Conservation (phyloP, 2,329 filamentous ascomycete genomes). For the Monosporascus cannonballus region DNA sequence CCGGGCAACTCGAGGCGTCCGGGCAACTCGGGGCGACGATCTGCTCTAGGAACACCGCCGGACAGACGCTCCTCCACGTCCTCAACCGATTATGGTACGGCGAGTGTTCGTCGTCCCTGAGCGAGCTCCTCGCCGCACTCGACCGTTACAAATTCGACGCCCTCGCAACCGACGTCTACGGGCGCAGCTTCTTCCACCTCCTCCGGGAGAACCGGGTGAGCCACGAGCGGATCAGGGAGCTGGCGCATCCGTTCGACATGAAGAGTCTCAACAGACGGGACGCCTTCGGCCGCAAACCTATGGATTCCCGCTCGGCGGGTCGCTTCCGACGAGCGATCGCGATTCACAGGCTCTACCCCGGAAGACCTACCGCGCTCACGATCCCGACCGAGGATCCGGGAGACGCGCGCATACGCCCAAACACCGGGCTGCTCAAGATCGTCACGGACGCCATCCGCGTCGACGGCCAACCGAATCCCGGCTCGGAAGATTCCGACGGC, state of each 20-base stretch:
- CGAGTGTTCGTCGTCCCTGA: slow-evolving; percentile 13
- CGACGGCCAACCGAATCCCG: slow-evolving; percentile 21
- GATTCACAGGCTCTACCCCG: slow-evolving; percentile 2
- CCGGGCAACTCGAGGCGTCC: slow-evolving; percentile 11
- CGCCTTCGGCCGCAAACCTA: slow-evolving; percentile 35
- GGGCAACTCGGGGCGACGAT: slow-evolving; percentile 18
- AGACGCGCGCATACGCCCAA: slow-evolving; percentile 17
- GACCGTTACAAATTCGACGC: slow-evolving; percentile 15
- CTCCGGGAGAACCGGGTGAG: slow-evolving; percentile 19
- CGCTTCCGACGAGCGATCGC: slow-evolving; percentile 2
- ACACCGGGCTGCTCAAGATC: slow-evolving; percentile 30
- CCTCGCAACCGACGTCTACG: slow-evolving; percentile 24
- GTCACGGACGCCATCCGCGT: slow-evolving; percentile 25
- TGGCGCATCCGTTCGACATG: slow-evolving; percentile 21
- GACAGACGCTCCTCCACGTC: slow-evolving; percentile 26
- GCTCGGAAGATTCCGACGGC: slow-evolving; percentile 37
- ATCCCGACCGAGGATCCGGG: slow-evolving; percentile 14
- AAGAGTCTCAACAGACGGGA: slow-evolving; percentile 35
- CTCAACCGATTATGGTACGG: slow-evolving; percentile 25
- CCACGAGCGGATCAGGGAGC: slow-evolving; percentile 12
- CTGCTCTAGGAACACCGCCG: slow-evolving; percentile 19
- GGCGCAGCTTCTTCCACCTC: slow-evolving; percentile 26
- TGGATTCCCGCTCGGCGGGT: slow-evolving; percentile 6
- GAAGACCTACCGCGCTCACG: slow-evolving; percentile 9
- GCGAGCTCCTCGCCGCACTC: slow-evolving; percentile 15